Percentiles rank a stretch among this genome's conserved stretches.
Conservation (phyloP, 306 rosid species). For the Ziziphus jujuba region DNA sequence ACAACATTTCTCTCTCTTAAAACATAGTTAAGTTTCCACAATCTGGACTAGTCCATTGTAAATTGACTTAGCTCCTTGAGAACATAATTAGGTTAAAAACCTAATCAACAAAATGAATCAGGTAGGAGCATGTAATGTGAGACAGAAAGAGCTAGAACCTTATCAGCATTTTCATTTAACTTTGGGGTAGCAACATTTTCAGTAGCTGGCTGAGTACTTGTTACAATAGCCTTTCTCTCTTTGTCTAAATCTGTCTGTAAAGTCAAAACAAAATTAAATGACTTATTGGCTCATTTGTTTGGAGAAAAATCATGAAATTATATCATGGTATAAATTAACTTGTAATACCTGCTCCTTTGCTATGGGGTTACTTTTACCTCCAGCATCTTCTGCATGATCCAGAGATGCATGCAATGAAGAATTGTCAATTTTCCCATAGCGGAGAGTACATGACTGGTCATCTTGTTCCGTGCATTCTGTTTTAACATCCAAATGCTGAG, state of each 20-base stretch:
- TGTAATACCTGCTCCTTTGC: conserved; percentile 57
- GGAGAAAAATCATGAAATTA: conserved; percentile 7
- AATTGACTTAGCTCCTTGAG: not conserved
- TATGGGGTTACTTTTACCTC: conserved; percentile 36
- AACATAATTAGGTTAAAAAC: conserved; percentile 2
- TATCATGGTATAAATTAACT: conserved; percentile 13
- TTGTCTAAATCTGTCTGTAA: conserved; percentile 36
- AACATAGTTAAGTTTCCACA: not conserved
- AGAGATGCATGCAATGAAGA: conserved; percentile 33
- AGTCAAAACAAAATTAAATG: conserved; percentile 16
- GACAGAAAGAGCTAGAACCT: conserved; percentile 29
- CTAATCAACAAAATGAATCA: not conserved
- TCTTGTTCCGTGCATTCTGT: conserved; percentile 44
- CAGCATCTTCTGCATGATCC: conserved; percentile 43
- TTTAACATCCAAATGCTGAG: conserved; percentile 49
- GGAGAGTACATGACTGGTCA: conserved; percentile 38
- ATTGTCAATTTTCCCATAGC: conserved; percentile 37
- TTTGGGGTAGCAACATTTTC: conserved; percentile 27
- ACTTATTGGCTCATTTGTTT: conserved; percentile 3
- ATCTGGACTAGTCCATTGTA: not conserved
- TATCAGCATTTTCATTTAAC: conserved; percentile 25
- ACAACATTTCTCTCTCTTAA: not conserved
- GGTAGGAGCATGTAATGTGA: not conserved
- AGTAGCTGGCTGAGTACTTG: conserved; percentile 29
- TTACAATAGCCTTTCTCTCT: conserved; percentile 31